Percentiles rank a stretch among this genome's conserved stretches.
These are phyloP conservation scores for Astrothelium subdiscretum DNA, from an alignment of 495 filamentous ascomycete genomes.

Conservation along the genomic window DNA sequence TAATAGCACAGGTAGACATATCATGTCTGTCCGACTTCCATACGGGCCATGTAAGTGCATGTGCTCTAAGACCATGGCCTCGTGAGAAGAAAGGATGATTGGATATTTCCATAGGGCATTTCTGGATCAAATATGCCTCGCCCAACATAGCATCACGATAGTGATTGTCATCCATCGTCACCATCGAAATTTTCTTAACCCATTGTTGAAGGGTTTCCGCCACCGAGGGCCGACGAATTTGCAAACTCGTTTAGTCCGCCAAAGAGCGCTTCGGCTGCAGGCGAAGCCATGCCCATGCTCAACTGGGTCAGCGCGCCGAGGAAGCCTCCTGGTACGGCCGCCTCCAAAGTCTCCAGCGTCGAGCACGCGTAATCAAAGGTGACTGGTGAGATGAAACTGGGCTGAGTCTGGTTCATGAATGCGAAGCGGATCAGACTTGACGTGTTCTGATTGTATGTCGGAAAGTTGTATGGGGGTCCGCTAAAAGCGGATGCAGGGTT, in stretches of 20 bases:
- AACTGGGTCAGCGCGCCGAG: neutral
- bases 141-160: no score
- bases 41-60: no score
- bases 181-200: no score
- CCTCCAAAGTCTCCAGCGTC: neutral
- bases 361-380: neutral
- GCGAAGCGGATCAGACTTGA: conserved; percentile 6
- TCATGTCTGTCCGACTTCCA: no score
- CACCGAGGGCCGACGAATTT: neutral
- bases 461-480: conserved; percentile 3
- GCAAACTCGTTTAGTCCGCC: neutral
- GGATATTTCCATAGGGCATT: no score
- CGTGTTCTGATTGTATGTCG: conserved; percentile 5
- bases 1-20: no score
- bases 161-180: no score
- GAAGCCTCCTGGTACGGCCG: neutral
- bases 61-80: no score
- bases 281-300: neutral
- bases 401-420: conserved; percentile 5
- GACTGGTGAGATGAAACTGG: neutral
- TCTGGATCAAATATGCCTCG: no score
- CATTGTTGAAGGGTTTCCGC: neutral
- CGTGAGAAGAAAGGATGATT: no score
- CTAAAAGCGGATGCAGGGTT: conserved; percentile 35
- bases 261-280: neutral